Percentiles rank a stretch among this genome's conserved stretches.
Conservation (phyloP, 768 basidiomycete genomes). For the Termitomyces sp. region DNA sequence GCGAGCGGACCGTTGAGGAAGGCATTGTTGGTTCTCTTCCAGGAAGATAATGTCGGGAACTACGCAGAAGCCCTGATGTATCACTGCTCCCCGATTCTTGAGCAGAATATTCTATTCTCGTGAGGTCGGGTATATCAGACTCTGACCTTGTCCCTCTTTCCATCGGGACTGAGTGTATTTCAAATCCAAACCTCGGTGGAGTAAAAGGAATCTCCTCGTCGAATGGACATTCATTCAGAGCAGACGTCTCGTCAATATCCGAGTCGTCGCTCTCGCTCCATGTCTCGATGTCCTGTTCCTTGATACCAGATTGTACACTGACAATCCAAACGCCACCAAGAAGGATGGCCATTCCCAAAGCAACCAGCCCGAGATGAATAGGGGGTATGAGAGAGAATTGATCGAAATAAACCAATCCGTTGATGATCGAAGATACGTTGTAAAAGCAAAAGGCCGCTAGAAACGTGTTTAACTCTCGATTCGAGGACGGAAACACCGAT, state of each 20-base stretch:
- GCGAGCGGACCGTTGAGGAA: neutral
- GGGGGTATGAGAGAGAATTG: conserved; percentile 72
- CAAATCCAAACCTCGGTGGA: conserved; percentile 4
- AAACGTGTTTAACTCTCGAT: conserved; percentile 9
- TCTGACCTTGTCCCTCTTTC: conserved; percentile 31
- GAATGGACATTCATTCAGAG: conserved; percentile 17
- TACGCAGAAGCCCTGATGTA: neutral
- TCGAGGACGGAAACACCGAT: neutral
- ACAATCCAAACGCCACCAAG: conserved; percentile 90
- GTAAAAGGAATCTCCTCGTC: neutral
- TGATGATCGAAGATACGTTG: conserved; percentile 88
- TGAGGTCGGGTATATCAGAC: conserved; percentile 19
- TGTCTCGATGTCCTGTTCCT: conserved; percentile 43
- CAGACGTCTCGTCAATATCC: conserved; percentile 23
- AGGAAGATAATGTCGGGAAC: neutral
- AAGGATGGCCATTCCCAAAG: conserved; percentile 71
- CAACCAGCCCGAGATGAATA: conserved; percentile 71
- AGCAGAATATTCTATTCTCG: neutral
- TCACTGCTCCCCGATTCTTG: neutral
- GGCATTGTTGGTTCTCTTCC: neutral
- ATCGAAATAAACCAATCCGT: conserved; percentile 86
- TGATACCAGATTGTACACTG: conserved; percentile 65
- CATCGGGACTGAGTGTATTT: conserved; percentile 19
- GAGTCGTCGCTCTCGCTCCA: conserved; percentile 41
- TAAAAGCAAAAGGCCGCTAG: conserved; percentile 92